Conservation (phyloP, 2,329 filamentous ascomycete species). For the Colletotrichum agaves region DNA sequence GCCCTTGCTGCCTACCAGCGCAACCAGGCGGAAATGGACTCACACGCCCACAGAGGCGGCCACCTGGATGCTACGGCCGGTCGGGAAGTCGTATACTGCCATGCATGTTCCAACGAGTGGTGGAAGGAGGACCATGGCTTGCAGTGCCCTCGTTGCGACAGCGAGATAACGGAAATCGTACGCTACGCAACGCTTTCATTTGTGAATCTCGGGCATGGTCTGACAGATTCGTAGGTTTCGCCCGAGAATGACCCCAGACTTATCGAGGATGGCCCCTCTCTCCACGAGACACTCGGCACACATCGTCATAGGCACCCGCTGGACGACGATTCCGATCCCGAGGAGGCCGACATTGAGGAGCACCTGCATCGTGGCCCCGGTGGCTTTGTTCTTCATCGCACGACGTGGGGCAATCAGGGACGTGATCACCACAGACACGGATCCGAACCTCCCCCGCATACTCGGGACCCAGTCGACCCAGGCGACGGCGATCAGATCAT, state of each 20-base stretch:
- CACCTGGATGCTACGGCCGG: constrained; percentile 62
- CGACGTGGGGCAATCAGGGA: constrained; percentile 42
- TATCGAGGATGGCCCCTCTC: constrained; percentile 42
- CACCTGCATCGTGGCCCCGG: constrained; percentile 53
- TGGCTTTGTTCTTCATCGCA: constrained; percentile 54
- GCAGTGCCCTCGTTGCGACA: constrained; percentile 79
- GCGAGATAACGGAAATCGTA: constrained; percentile 89
- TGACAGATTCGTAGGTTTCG: constrained; percentile 57
- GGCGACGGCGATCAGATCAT: constrained; percentile 50
- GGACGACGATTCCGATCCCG: constrained; percentile 64
- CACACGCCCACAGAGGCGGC: constrained; percentile 40
- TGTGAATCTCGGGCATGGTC: not conserved
- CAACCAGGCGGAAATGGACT: constrained; percentile 56
- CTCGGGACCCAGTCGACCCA: constrained; percentile 38
- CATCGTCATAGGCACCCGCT: constrained; percentile 39
- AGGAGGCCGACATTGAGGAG: constrained; percentile 69
- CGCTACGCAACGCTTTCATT: constrained; percentile 47
- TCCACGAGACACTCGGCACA: constrained; percentile 25
- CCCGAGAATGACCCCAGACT: constrained; percentile 71
- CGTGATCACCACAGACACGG: constrained; percentile 25
- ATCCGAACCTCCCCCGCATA: constrained; percentile 9
- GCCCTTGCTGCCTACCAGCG: constrained; percentile 66
- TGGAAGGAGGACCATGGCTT: constrained; percentile 75
- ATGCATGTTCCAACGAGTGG: constrained; percentile 85
- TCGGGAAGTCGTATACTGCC: constrained; percentile 86